Base-by-base conservation (phyloP, 805 yeast genomes). In the Monosporozyma yasuniensis region DNA sequence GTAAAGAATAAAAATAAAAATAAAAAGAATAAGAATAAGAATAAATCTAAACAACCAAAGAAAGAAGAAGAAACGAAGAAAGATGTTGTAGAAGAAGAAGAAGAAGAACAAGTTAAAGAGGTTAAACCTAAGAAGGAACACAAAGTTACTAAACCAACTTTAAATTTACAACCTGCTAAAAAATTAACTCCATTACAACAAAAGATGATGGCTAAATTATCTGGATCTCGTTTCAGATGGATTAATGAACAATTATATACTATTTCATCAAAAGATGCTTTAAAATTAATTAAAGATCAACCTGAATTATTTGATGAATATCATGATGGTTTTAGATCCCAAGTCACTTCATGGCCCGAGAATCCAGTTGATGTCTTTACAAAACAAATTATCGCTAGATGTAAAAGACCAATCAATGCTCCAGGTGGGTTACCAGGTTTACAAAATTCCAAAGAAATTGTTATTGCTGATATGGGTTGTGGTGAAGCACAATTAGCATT, bases 381-480 rank as follows among this genome's bases (percentile, higher is more conserved):
- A 1, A 72, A 78, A 9, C 87, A 84, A 59, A 75, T 93, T 50
- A 78, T 78, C 52, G 61, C 67, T 27, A 72, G 88, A 59, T 72
- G 81, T 1, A 65, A 72, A 11, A 83, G 76, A 60, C 81, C 83
- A n/a, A 80, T 89, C 4, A 87, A 84, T 66, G 96, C 97, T 0
- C 98, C 98, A 3, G 98, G 98, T 55, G 98, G 97, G 2, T 74
- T 90, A 49, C 96, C 96, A 1, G 95, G 93, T 18, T 63, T 80
- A 37, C 66, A 64, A 7, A 59, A 59, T 16, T 63, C 63, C 21
- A 77, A 74, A 44, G 75, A 76, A 52, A 81, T 91, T 35, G 88
- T 85, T 3, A 77, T 93, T 52, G 97, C 98, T 0, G 99, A 93
- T 70, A 91, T 93, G 98, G 99, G 99, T 10, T 93, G 99, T 67